A percentile compares a stretch with the other conserved stretches of the same genome.
phyloP scores from a whole-genome alignment of 345 rosid genomes.

The Carallia pectinifolia region DNA sequence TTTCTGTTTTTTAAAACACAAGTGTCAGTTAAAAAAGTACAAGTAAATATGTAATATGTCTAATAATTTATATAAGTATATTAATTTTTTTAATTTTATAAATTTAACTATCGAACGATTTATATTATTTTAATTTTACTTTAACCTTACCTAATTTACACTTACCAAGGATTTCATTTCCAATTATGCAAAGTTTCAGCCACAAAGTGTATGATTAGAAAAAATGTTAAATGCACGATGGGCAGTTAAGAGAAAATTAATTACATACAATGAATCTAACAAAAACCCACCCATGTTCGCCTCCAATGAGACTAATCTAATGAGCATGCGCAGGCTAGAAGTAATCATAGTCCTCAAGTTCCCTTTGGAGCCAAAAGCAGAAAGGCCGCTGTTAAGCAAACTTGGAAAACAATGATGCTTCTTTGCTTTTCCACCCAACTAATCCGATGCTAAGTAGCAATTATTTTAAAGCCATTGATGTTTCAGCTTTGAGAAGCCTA shows the following conservation, averaged over 20 bases:
- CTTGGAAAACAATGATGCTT: constrained; percentile 29
- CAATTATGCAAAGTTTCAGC: not conserved
- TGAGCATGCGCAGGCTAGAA: constrained; percentile 46
- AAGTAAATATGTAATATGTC: no score
- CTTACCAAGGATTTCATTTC: not conserved
- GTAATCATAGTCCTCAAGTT: constrained; percentile 25
- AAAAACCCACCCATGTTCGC: not conserved
- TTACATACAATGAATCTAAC: not conserved
- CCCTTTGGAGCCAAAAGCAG: constrained; percentile 9
- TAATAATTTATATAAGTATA: no score
- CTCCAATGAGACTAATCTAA: constrained; percentile 4
- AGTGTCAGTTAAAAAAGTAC: no score
- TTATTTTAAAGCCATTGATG: constrained; percentile 25
- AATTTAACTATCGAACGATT: no score
- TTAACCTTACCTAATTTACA: no score
- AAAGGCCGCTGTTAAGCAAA: constrained; percentile 37
- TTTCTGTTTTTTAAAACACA: not conserved
- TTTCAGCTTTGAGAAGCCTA: constrained; percentile 26
- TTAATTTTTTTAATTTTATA: no score
- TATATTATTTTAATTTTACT: no score
- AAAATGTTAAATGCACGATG: no score
- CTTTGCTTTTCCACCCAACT: constrained; percentile 7
- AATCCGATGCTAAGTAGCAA: constrained; percentile 7
- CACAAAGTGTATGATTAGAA: not conserved
- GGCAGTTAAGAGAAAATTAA: not conserved